Conservation (phyloP, 78 protist genomes). For the Planoprotostelium fungivorum region DNA sequence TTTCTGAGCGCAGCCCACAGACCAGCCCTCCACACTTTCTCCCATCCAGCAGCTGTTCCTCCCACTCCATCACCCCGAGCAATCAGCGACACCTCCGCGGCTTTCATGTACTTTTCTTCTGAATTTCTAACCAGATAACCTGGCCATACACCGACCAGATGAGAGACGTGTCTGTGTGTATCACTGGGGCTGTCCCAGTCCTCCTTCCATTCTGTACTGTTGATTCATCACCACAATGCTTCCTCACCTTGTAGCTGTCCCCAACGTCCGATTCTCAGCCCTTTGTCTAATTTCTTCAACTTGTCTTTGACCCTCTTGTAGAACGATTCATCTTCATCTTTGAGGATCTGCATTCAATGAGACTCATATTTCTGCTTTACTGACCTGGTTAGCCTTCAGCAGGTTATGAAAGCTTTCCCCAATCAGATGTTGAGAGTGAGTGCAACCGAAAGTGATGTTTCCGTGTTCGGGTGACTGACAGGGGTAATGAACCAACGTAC, state of each 20-base stretch:
- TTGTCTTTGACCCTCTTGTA: not conserved
- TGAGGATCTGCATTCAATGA: not conserved
- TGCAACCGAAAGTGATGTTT: not conserved
- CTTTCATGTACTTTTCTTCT: not conserved
- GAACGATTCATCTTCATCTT: not conserved
- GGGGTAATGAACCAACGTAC: not conserved
- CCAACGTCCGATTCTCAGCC: not conserved
- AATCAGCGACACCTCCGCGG: not conserved
- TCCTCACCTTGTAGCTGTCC: not conserved
- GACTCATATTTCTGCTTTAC: not conserved
- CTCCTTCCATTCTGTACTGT: constrained; percentile 1
- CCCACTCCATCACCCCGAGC: not conserved
- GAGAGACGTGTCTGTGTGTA: not conserved
- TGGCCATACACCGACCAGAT: not conserved
- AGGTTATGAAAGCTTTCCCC: not conserved
- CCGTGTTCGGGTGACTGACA: not conserved
- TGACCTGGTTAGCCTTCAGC: not conserved
- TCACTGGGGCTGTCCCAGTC: not conserved
- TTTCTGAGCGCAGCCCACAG: not conserved
- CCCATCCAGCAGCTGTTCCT: not conserved
- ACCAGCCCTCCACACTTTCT: not conserved
- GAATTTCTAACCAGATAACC: not conserved
- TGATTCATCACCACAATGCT: no score
- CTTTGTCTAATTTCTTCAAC: not conserved
- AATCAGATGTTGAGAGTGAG: not conserved